These are phyloP conservation scores for Physcomitrium patens DNA, from an alignment of 225 moss, liverwort and hornwort genomes.

Conservation along the genomic window DNA sequence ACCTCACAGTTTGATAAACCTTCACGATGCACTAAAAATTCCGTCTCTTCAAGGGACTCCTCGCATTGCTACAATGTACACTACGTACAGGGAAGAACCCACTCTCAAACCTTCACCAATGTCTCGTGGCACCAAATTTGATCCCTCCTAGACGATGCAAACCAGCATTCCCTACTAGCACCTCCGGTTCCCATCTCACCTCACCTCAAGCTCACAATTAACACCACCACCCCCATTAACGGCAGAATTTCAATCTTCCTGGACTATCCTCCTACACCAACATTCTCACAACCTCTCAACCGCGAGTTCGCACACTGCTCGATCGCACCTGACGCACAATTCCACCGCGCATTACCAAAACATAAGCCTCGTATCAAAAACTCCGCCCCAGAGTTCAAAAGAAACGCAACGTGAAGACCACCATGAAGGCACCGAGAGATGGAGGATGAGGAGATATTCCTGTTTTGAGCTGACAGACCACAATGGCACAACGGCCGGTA, in stretches of 20 bases:
- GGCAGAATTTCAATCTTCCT: not conserved
- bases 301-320: too few relatives aligned
- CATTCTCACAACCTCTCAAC: not conserved
- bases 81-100: not conserved
- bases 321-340: too few relatives aligned
- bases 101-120: not conserved
- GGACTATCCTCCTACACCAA: not conserved
- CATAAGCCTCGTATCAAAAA: not conserved
- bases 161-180: not conserved
- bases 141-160: not conserved
- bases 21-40: not conserved
- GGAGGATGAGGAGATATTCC: not conserved
- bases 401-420: not conserved
- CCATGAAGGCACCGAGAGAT: not conserved
- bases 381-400: not conserved
- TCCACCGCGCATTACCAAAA: not conserved
- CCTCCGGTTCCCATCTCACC: not conserved
- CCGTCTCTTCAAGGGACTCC: conserved; percentile 9
- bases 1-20: not conserved
- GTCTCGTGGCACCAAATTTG: not conserved
- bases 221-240: not conserved
- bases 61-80: not conserved
- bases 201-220: not conserved
- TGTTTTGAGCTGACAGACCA: not conserved
- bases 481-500: not conserved